phyloP scores from a whole-genome alignment of 2,329 filamentous ascomycete species.

The Talaromyces piceae region DNA sequence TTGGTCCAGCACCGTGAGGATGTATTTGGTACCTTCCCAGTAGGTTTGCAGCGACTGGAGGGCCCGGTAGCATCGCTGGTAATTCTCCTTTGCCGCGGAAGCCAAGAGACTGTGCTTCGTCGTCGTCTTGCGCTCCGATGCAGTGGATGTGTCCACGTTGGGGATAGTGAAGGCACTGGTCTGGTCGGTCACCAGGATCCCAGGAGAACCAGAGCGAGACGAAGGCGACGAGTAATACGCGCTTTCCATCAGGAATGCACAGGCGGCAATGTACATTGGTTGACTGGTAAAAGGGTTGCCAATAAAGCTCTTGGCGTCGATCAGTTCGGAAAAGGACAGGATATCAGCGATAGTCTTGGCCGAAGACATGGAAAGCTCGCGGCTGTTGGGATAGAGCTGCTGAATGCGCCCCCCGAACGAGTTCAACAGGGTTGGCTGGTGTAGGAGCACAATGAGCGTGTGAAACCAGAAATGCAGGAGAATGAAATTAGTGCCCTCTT shows the following conservation, averaged over 20 bases:
- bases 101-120: slow-evolving; percentile 68
- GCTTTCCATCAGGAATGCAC: slow-evolving; percentile 79
- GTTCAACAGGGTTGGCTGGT: slow-evolving; percentile 74
- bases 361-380: slow-evolving; percentile 75
- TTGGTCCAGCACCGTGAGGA: slow-evolving; percentile 76
- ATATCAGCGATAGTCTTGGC: slow-evolving; percentile 91
- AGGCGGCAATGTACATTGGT: slow-evolving; percentile 85
- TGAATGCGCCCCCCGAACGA: slow-evolving; percentile 64
- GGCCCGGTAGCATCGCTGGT: slow-evolving; percentile 78
- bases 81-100: slow-evolving; percentile 76
- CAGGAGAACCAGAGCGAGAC: slow-evolving; percentile 53
- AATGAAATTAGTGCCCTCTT: slow-evolving; percentile 80
- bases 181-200: slow-evolving; percentile 26
- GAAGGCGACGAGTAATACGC: slow-evolving; percentile 60
- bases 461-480: slow-evolving; percentile 86
- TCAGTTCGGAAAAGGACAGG: slow-evolving; percentile 73
- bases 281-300: slow-evolving; percentile 86
- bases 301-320: slow-evolving; percentile 77
- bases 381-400: slow-evolving; percentile 70
- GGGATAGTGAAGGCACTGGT: slow-evolving; percentile 30
- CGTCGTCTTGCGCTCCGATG: slow-evolving; percentile 26
- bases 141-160: slow-evolving; percentile 21
- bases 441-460: slow-evolving; percentile 73
- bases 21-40: slow-evolving; percentile 82
- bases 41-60: slow-evolving; percentile 73